Evolutionary conservation across 163 green algal species (phyloP).

Genomic region (Scenedesmus sp.): DNA sequence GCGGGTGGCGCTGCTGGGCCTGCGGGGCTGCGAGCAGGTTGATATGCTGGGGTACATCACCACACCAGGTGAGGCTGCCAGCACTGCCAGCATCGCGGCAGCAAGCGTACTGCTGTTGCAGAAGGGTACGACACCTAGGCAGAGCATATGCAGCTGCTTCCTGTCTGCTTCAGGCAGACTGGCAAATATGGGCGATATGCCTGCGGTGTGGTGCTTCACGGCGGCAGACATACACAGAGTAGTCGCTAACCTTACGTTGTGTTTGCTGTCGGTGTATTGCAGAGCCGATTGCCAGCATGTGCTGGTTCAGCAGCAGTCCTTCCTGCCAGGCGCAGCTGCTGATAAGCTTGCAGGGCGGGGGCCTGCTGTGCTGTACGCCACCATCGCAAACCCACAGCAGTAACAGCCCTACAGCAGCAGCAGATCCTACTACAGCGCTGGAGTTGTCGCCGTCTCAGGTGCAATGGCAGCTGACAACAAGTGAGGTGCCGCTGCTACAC

Average conservation of each 20-base stretch:
- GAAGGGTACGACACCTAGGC: no score
- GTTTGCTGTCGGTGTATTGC: background rate
- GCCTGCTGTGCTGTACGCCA: constrained; percentile 5
- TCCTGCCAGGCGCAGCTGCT: constrained; percentile 25
- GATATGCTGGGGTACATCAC: constrained; percentile 28
- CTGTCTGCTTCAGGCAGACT: background rate
- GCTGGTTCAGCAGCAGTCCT: constrained; percentile 7
- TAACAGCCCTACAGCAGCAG: constrained; percentile 3
- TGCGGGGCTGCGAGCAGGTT: constrained; percentile 23
- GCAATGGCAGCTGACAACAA: background rate
- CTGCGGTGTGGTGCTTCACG: background rate
- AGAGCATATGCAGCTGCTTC: no score
- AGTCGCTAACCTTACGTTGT: background rate
- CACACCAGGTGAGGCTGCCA: background rate
- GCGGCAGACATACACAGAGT: background rate
- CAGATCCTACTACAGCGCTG: background rate
- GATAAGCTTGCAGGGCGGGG: background rate
- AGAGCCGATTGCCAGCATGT: constrained; percentile 22
- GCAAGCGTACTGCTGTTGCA: background rate
- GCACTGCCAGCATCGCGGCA: background rate
- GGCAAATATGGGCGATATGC: background rate
- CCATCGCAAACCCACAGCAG: background rate
- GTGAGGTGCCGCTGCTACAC: constrained; percentile 15
- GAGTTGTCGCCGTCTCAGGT: background rate
- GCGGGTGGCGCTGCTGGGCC: constrained; percentile 28